Evolutionary conservation across 163 green algal genomes (phyloP).

Genomic region (Scenedesmus sp.): DNA sequence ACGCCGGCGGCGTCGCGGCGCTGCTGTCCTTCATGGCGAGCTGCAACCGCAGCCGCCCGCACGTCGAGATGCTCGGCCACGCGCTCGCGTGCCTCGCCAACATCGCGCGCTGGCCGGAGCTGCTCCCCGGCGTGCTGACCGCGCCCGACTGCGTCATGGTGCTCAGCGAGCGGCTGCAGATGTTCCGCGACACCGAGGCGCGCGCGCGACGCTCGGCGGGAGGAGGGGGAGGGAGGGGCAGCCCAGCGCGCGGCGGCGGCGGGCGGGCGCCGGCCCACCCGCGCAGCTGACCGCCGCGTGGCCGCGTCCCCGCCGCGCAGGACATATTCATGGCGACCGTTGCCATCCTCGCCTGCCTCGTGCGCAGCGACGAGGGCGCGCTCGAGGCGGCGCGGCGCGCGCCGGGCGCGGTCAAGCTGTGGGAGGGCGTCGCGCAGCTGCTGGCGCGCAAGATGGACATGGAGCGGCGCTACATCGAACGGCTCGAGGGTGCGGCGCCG

Average conservation of each 20-base stretch:
- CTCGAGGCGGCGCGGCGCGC: not conserved
- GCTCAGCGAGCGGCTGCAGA: constrained; percentile 72
- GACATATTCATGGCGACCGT: constrained; percentile 70
- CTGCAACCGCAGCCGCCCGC: constrained; percentile 64
- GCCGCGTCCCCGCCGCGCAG: constrained; percentile 40
- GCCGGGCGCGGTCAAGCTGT: constrained; percentile 53
- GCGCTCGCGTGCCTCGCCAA: constrained; percentile 57
- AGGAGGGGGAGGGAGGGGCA: too few relatives aligned
- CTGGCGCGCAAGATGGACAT: constrained; percentile 71
- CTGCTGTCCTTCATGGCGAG: constrained; percentile 61
- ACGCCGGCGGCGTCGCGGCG: constrained; percentile 42
- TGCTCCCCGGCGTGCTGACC: constrained; percentile 57
- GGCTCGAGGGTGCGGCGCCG: constrained; percentile 69
- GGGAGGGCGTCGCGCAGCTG: constrained; percentile 75
- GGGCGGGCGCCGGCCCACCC: too few relatives aligned
- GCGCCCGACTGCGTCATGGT: constrained; percentile 56
- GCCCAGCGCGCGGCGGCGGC: too few relatives aligned
- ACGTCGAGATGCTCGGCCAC: constrained; percentile 52
- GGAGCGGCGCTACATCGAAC: constrained; percentile 78
- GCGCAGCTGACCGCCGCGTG: too few relatives aligned
- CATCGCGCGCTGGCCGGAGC: constrained; percentile 48
- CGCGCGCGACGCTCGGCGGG: not conserved
- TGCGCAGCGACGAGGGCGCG: constrained; percentile 13
- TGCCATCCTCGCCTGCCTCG: constrained; percentile 57
- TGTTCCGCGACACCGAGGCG: constrained; percentile 74